Percentiles rank a stretch among this genome's conserved stretches.
These are phyloP conservation scores for Coemansia sp. DNA, from an alignment of 192 early-diverging fungal genomes.

Conservation along the genomic window DNA sequence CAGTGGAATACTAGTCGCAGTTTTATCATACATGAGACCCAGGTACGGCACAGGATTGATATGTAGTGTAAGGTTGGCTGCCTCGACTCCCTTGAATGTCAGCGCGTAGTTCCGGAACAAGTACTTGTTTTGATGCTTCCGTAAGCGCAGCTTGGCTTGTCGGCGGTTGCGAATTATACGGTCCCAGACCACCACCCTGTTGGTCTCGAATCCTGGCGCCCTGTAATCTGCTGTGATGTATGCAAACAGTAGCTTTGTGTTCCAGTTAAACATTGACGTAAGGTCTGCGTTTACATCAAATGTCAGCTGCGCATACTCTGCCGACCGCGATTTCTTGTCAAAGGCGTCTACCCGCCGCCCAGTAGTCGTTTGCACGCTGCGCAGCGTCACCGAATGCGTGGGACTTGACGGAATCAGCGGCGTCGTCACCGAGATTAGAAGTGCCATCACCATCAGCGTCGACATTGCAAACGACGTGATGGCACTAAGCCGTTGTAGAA, in stretches of 20 bases:
- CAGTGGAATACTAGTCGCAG: conserved; percentile 33
- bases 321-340: conserved; percentile 32
- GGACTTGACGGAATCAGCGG: conserved; percentile 41
- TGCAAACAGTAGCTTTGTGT: conserved; percentile 51
- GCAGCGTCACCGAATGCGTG: conserved; percentile 26
- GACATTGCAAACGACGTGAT: conserved; percentile 54
- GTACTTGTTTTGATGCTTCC: conserved; percentile 55
- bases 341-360: conserved; percentile 42
- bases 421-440: conserved; percentile 41
- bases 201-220: conserved; percentile 26
- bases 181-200: conserved; percentile 52
- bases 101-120: conserved; percentile 37
- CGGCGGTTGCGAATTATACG: conserved; percentile 38
- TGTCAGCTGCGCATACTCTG: conserved; percentile 48
- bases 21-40: conserved; percentile 53
- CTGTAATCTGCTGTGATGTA: conserved; percentile 47
- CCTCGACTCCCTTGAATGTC: conserved; percentile 37
- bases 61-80: conserved; percentile 44
- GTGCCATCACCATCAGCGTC: conserved; percentile 40
- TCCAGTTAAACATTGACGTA: conserved; percentile 53
- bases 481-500: conserved; percentile 50
- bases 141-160: conserved; percentile 42
- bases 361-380: conserved; percentile 41
- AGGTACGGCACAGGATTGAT: conserved; percentile 53
- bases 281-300: conserved; percentile 54